These are phyloP conservation scores for Chaetomium globosum DNA, from an alignment of 2,329 filamentous ascomycete species.

Conservation along the genomic window DNA sequence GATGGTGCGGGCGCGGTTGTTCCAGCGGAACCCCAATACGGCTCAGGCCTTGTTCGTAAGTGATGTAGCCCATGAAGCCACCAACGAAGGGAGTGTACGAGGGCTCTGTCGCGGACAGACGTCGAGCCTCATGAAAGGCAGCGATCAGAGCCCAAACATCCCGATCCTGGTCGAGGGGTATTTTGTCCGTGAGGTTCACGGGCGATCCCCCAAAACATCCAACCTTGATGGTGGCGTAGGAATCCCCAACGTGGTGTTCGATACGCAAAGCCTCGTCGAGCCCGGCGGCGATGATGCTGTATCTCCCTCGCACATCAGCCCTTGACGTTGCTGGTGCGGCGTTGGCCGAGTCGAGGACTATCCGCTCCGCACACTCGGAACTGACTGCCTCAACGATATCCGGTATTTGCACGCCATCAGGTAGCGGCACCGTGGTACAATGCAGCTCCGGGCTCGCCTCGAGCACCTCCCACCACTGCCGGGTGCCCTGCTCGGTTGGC, in stretches of 20 bases:
- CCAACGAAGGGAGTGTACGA: conserved; percentile 68
- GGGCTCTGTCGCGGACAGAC: conserved; percentile 34
- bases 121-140: conserved; percentile 47
- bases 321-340: conserved; percentile 47
- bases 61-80: conserved; percentile 81
- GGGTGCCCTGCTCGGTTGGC: conserved; percentile 18
- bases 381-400: conserved; percentile 58
- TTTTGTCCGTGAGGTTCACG: conserved; percentile 36
- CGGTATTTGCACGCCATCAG: conserved; percentile 52
- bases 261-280: conserved; percentile 59
- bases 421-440: conserved; percentile 49
- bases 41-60: conserved; percentile 78
- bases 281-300: conserved; percentile 73
- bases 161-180: conserved; percentile 38
- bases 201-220: conserved; percentile 17
- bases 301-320: conserved; percentile 59
- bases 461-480: conserved; percentile 33
- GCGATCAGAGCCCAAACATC: conserved; percentile 57
- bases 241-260: conserved; percentile 59
- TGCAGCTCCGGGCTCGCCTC: conserved; percentile 42
- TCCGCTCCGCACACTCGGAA: conserved; percentile 46
- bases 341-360: conserved; percentile 64
- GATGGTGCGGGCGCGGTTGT: conserved; percentile 43
- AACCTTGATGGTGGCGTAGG: conserved; percentile 42
- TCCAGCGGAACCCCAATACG: conserved; percentile 54